Percentiles rank a stretch among this genome's conserved stretches.
Conservation (phyloP, 768 basidiomycete species). For the Leucosporidium yakuticum region DNA sequence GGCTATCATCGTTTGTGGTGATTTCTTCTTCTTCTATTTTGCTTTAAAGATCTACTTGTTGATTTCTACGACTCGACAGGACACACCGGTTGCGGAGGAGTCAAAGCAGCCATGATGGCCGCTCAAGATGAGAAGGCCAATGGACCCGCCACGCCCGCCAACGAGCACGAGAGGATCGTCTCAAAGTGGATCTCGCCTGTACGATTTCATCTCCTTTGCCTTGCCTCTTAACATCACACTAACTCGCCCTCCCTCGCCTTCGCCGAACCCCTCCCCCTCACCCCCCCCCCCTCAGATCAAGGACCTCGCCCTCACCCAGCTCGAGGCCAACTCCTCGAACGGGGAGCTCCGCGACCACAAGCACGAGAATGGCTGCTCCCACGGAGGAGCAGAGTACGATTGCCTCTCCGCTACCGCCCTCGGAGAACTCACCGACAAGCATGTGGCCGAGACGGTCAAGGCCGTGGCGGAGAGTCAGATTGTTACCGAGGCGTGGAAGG, state of each 20-base stretch:
- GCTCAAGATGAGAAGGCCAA: slow-evolving; percentile 14
- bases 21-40: background rate
- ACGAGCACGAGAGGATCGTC: slow-evolving; percentile 20
- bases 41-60: too few relatives aligned
- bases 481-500: slow-evolving; percentile 27
- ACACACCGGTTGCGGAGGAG: slow-evolving; percentile 34
- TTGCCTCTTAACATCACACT: background rate
- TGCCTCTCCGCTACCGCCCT: slow-evolving; percentile 17
- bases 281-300: slow-evolving; percentile 20
- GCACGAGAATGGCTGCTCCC: background rate
- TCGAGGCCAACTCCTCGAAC: background rate
- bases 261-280: background rate
- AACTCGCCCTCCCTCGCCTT: background rate
- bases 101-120: slow-evolving; percentile 29
- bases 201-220: background rate
- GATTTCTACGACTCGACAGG: too few relatives aligned
- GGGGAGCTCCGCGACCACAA: background rate
- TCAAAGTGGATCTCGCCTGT: slow-evolving; percentile 33
- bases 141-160: slow-evolving; percentile 4
- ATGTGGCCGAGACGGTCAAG: slow-evolving; percentile 25
- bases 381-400: background rate
- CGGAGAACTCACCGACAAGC: slow-evolving; percentile 25
- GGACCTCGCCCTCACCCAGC: slow-evolving; percentile 19
- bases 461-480: slow-evolving; percentile 13
- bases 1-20: slow-evolving; percentile 38